Base-by-base conservation (phyloP, 352 stramenopile genomes). In the Elongisporangium anandrum region DNA sequence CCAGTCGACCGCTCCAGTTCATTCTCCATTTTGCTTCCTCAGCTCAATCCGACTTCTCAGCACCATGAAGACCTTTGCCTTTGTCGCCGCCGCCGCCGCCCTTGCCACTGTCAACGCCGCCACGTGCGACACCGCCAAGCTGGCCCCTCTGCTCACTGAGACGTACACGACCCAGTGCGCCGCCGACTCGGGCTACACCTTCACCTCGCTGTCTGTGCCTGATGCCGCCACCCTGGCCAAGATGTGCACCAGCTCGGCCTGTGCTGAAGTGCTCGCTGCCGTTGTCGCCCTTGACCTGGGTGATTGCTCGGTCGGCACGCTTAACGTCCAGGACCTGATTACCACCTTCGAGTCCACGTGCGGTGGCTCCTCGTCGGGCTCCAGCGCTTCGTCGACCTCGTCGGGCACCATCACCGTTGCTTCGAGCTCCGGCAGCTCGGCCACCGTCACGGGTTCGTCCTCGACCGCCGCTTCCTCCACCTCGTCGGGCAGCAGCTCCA, bases 241-340 rank as follows among this genome's bases (percentile, higher is more conserved):
- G 53, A 79, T 79, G 61, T 79, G 70, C 61, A 56, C 61, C 22
- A 71, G 52, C 61, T 56, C 59, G 21, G 57, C 64, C 6, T 79
- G 70, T 55, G 66, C 68, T 52, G 61, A 62, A 48, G 52, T 75
- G 54, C 53, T 79, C 12, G 47, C 48, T 10, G 51, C 68, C 59
- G 47, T 79, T n/a, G n/a, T 64, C 21, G 48, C 45, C 17, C 56
- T 75, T 23, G 60, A 60, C 22, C 65, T 66, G 9, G 59, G 52
- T 19, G 70, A 79, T 57, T 79, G 70, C 58, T 66, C 61, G 16
- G 10, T 75, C 4, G 61, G 64, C 64, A 54, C 59, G 34, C 73
- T 75, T 58, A 45, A 56, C 12, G 49, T 79, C 56, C 66, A 75
- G 38, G 61, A 75, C 52, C 64, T 79, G 19, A 59, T 78, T 41